These are phyloP conservation scores for Linnemannia exigua DNA, from an alignment of 192 early-diverging fungal genomes.

Conservation along the genomic window DNA sequence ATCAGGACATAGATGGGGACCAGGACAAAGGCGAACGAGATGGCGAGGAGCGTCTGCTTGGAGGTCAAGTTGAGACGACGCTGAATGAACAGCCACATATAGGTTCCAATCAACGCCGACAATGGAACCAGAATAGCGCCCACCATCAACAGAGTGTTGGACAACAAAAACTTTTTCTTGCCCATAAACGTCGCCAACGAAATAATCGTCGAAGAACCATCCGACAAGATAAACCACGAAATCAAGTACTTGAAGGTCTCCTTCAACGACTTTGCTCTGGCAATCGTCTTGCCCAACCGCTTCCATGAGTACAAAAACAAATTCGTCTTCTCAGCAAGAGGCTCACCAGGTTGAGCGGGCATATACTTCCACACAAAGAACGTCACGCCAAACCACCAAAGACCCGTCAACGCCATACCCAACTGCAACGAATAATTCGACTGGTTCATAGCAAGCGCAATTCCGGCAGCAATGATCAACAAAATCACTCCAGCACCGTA, in stretches of 20 bases:
- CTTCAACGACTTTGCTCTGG: conserved; percentile 61
- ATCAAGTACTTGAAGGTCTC: conserved; percentile 75
- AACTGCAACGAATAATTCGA: conserved; percentile 57
- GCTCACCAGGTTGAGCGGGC: conserved; percentile 57
- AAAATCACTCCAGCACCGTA: conserved; percentile 52
- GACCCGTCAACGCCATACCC: conserved; percentile 58
- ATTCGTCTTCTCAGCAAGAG: conserved; percentile 57
- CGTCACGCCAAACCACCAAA: conserved; percentile 66
- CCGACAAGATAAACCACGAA: conserved; percentile 80
- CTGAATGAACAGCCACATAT: conserved; percentile 70
- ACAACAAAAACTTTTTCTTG: conserved; percentile 65
- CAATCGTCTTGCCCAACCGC: conserved; percentile 51
- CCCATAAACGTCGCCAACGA: conserved; percentile 72
- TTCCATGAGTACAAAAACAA: conserved; percentile 60
- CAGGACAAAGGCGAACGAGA: conserved; percentile 60
- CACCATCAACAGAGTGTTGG: conserved; percentile 63
- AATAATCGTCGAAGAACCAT: conserved; percentile 72
- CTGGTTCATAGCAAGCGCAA: conserved; percentile 43
- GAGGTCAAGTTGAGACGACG: conserved; percentile 61
- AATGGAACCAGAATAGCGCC: conserved; percentile 71
- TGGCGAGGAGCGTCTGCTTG: conserved; percentile 67
- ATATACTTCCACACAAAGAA: conserved; percentile 58
- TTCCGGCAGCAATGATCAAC: conserved; percentile 54
- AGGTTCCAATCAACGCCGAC: conserved; percentile 67
- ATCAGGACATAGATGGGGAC: conserved; percentile 76